Evolutionary conservation across 257 asterid species (phyloP).

Genomic region (Haberlea rhodopensis): DNA sequence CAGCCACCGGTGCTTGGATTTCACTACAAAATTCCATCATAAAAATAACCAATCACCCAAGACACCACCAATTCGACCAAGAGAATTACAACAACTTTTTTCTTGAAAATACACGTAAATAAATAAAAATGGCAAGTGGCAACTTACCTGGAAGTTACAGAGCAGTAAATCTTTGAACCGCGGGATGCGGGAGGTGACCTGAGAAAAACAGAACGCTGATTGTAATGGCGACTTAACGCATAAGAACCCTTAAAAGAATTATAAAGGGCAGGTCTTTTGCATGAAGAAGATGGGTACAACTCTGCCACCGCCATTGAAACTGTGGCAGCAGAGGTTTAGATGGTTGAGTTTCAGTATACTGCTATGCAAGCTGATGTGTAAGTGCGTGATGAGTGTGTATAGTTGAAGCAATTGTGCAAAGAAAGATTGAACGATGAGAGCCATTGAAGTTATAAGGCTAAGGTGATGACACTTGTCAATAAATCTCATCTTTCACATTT

Average conservation of each 20-base stretch:
- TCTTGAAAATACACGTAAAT: not conserved
- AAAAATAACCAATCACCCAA: not conserved
- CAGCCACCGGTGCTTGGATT: slow-evolving; percentile 62
- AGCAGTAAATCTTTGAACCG: slow-evolving; percentile 55
- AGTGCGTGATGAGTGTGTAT: slow-evolving; percentile 12
- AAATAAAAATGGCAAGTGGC: not conserved
- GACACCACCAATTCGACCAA: not conserved
- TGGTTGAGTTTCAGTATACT: not conserved
- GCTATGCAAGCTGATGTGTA: not conserved
- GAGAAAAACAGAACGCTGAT: slow-evolving; percentile 35
- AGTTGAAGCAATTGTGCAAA: slow-evolving; percentile 18
- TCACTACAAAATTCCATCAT: slow-evolving; percentile 47
- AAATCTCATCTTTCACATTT: slow-evolving; percentile 26
- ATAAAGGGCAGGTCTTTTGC: slow-evolving; percentile 29
- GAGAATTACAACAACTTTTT: not conserved
- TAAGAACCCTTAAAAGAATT: slow-evolving; percentile 54
- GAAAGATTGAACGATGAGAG: slow-evolving; percentile 30
- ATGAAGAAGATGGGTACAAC: slow-evolving; percentile 41
- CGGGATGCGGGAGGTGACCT: slow-evolving; percentile 34
- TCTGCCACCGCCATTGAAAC: slow-evolving; percentile 75
- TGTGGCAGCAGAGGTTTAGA: slow-evolving; percentile 27
- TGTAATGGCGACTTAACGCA: slow-evolving; percentile 41
- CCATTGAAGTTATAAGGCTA: slow-evolving; percentile 61
- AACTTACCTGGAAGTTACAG: slow-evolving; percentile 69
- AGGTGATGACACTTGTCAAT: slow-evolving; percentile 62